Conservation (phyloP, 1,284 basidiomycete species). For the Microbotryum violaceum region DNA sequence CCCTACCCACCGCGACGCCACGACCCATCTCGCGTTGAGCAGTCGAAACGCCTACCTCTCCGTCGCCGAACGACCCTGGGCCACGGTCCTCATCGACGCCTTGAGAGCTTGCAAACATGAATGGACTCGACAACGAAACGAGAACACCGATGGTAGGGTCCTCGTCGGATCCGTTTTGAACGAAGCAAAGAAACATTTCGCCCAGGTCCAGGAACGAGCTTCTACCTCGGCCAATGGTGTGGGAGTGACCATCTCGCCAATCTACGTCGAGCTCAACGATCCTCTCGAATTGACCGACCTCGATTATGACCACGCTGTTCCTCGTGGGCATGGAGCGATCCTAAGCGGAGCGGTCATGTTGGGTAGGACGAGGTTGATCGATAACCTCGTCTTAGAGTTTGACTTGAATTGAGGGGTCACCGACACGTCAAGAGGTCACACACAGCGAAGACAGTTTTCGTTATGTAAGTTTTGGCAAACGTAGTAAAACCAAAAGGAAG, state of each 20-base stretch:
- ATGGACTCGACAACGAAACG: too few species aligned
- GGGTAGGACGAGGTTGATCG: slow-evolving; percentile 81
- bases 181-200: slow-evolving; percentile 15
- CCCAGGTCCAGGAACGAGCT: slow-evolving; percentile 37
- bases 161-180: slow-evolving; percentile 8
- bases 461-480: too few species aligned
- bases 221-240: slow-evolving; percentile 37
- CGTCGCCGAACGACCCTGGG: slow-evolving; percentile 55
- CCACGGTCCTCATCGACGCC: slow-evolving; percentile 65
- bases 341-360: slow-evolving; percentile 84
- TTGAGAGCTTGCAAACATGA: slow-evolving; percentile 41
- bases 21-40: slow-evolving; percentile 69
- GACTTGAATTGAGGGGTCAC: slow-evolving; percentile 13
- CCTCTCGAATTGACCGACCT: slow-evolving; percentile 46
- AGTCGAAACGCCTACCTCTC: slow-evolving; percentile 85
- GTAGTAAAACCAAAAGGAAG: too few species aligned
- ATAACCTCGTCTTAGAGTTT: slow-evolving; percentile 69
- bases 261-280: slow-evolving; percentile 88
- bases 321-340: slow-evolving; percentile 51
- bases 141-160: neutral
- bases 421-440: neutral
- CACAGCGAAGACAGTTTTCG: neutral
- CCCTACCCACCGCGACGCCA: slow-evolving; percentile 56
- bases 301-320: too few species aligned
- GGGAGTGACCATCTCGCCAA: slow-evolving; percentile 57